phyloP scores from a whole-genome alignment of 1,284 basidiomycete species.

The Sporisorium sorghi region DNA sequence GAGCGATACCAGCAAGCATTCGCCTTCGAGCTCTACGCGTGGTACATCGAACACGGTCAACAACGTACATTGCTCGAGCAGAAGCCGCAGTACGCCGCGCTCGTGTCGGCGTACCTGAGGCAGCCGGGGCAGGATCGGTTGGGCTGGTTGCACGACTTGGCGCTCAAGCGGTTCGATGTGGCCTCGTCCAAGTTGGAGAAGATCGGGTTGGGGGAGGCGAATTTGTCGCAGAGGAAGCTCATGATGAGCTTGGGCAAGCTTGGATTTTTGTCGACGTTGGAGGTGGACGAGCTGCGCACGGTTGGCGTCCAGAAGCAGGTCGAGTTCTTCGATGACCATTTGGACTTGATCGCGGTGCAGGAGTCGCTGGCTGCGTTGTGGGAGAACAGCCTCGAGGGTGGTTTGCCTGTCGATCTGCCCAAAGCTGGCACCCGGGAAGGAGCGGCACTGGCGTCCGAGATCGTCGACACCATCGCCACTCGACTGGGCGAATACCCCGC shows the following conservation, averaged over 20 bases:
- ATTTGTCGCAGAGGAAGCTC: slow-evolving; percentile 73
- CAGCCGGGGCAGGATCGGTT: slow-evolving; percentile 75
- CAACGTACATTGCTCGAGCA: slow-evolving; percentile 81
- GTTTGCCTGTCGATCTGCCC: slow-evolving; percentile 19
- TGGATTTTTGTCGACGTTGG: slow-evolving; percentile 76
- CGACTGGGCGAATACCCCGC: slow-evolving; percentile 43
- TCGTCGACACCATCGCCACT: slow-evolving; percentile 33
- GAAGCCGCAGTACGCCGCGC: slow-evolving; percentile 75
- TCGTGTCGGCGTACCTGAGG: slow-evolving; percentile 82
- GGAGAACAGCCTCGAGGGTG: slow-evolving; percentile 39
- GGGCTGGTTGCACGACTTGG: slow-evolving; percentile 91
- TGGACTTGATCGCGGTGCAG: slow-evolving; percentile 74
- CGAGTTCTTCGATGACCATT: slow-evolving; percentile 71
- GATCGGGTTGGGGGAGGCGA: slow-evolving; percentile 74
- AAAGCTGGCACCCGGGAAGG: slow-evolving; percentile 4
- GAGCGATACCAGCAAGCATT: slow-evolving; percentile 85
- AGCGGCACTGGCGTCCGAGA: slow-evolving; percentile 25
- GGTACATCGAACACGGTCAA: slow-evolving; percentile 75
- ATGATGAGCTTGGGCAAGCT: slow-evolving; percentile 93
- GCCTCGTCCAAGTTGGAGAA: slow-evolving; percentile 76
- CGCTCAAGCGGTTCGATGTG: slow-evolving; percentile 76
- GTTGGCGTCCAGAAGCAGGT: slow-evolving; percentile 63
- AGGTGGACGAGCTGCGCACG: slow-evolving; percentile 34
- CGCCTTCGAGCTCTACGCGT: slow-evolving; percentile 86
- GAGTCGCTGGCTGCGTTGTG: slow-evolving; percentile 66